Conservation (phyloP, 2,329 filamentous ascomycete species). For the Colletotrichum limetticola region DNA sequence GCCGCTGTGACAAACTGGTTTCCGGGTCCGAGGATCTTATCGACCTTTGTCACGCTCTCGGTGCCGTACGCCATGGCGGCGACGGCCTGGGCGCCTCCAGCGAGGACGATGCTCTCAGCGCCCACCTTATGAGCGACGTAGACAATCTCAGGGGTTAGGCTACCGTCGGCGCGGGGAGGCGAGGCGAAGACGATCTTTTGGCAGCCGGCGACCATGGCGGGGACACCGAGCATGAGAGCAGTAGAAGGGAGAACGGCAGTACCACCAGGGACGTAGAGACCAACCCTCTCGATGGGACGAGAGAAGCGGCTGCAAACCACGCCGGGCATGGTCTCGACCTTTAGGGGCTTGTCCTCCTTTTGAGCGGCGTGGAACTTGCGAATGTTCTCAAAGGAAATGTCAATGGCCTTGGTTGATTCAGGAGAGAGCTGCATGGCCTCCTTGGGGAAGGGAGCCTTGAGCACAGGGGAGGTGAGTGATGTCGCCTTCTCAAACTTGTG, state of each 20-base stretch:
- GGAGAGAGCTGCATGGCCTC: constrained; percentile 81
- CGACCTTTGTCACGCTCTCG: constrained; percentile 92
- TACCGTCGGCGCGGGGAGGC: constrained; percentile 88
- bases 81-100: constrained; percentile 94
- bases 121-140: constrained; percentile 98
- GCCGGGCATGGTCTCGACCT: constrained; percentile 97
- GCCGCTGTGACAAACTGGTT: constrained; percentile 99
- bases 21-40: constrained; percentile 97
- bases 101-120: constrained; percentile 94
- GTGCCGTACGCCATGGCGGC: constrained; percentile 98
- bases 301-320: constrained; percentile 94
- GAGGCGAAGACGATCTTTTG: constrained; percentile 94
- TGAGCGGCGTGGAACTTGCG: constrained; percentile 93
- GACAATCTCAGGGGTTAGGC: constrained; percentile 94
- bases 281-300: constrained; percentile 93
- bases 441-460: constrained; percentile 88
- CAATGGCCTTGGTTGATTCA: constrained; percentile 92
- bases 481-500: constrained; percentile 99
- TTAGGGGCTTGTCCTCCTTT: constrained; percentile 81
- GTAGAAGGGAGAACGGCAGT: constrained; percentile 98
- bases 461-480: constrained; percentile 86
- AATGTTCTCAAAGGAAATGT: constrained; percentile 94
- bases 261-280: constrained; percentile 93
- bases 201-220: constrained; percentile 97
- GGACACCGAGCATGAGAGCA: constrained; percentile 97